phyloP scores from a whole-genome alignment of 176 grass and related monocot genomes.

The Ensete glaucum region DNA sequence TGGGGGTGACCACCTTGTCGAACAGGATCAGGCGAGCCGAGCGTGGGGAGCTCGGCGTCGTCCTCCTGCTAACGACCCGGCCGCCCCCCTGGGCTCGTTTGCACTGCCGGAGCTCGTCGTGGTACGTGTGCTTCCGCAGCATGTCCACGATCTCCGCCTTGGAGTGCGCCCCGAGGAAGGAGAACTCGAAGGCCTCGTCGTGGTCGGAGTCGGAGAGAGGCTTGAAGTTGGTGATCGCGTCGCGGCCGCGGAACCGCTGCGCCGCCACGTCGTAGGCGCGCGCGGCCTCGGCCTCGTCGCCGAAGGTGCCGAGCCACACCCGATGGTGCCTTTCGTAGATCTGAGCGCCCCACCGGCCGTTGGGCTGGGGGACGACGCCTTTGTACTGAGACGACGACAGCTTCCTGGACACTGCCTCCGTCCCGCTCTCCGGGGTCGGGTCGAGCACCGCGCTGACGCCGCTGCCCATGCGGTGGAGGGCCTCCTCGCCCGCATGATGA shows the following conservation, averaged over 20 bases:
- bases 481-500: neutral
- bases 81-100: neutral
- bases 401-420: slow-evolving; percentile 3
- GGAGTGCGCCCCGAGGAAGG: neutral
- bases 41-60: too few relatives aligned
- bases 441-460: neutral
- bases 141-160: neutral
- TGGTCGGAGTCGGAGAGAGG: slow-evolving; percentile 45
- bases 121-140: slow-evolving; percentile 2
- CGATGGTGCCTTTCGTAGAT: slow-evolving; percentile 98
- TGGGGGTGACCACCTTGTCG: too few relatives aligned
- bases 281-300: slow-evolving; percentile 55
- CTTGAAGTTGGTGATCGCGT: slow-evolving; percentile 83
- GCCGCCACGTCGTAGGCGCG: slow-evolving; percentile 75
- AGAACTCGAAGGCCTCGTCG: neutral
- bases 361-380: slow-evolving; percentile 95
- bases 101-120: neutral
- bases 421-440: neutral
- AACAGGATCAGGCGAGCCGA: too few relatives aligned
- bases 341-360: slow-evolving; percentile 95
- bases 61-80: too few relatives aligned
- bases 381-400: slow-evolving; percentile 86
- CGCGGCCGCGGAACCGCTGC: slow-evolving; percentile 89
- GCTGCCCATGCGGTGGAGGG: neutral
- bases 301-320: slow-evolving; percentile 96